phyloP scores from a whole-genome alignment of 352 stramenopile species.

The Pythium aristosporum region DNA sequence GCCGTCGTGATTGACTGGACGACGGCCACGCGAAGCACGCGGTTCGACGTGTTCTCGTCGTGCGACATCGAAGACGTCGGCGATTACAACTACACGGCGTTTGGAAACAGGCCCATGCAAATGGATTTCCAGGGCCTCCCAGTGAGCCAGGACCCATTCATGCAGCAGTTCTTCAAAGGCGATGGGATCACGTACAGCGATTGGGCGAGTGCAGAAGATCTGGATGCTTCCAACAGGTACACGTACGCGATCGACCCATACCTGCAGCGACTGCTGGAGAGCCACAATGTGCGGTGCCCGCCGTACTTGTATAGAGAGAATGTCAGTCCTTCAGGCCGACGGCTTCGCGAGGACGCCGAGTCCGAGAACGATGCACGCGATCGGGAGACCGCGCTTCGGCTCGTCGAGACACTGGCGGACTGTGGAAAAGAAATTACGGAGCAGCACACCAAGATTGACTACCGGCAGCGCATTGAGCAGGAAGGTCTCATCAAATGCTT shows the following conservation, averaged over 20 bases:
- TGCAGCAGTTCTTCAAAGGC: conserved; percentile 28
- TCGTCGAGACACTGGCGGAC: conserved; percentile 4
- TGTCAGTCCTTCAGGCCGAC: background rate
- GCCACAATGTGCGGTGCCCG: conserved; percentile 20
- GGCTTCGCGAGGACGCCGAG: background rate
- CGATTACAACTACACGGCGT: conserved; percentile 8
- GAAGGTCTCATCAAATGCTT: conserved; percentile 25
- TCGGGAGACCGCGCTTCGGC: background rate
- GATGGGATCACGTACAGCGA: conserved; percentile 23
- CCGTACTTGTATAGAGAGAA: conserved; percentile 17
- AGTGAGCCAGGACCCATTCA: conserved; percentile 11
- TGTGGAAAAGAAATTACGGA: conserved; percentile 13
- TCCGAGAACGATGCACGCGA: background rate
- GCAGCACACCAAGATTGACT: conserved; percentile 7
- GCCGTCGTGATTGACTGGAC: conserved; percentile 12
- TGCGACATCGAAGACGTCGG: conserved; percentile 15
- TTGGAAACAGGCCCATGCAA: conserved; percentile 16
- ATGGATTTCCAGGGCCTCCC: conserved; percentile 13
- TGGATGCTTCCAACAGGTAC: conserved; percentile 26
- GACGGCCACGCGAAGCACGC: background rate
- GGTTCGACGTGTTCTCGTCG: conserved; percentile 19
- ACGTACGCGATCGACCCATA: conserved; percentile 27
- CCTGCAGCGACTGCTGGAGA: conserved; percentile 17
- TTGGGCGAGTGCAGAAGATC: conserved; percentile 15
- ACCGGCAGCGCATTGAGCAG: conserved; percentile 6